Base-by-base conservation (phyloP, 805 yeast species). In the Candida anglica region DNA sequence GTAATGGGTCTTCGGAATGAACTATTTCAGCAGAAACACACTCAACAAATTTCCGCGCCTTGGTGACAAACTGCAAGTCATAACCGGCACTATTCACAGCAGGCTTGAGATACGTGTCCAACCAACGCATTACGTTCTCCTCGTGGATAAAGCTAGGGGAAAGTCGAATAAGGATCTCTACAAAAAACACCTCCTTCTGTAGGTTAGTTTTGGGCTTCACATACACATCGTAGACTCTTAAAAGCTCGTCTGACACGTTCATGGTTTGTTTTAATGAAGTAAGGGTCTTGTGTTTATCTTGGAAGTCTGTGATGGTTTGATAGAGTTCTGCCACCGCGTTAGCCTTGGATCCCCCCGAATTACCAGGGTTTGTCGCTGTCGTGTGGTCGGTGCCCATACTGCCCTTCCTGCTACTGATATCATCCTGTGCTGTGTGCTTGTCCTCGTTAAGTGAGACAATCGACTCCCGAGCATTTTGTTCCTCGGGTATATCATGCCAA, bases 51-150 rank as follows among this genome's bases (percentile, higher is more conserved):
- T 41, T 44, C 30, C 66, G 40, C 8, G 63, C 34, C 30, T 56
- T 55, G 8, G 42, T 44, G 8, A 66, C 66, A 38, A 72, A 58
- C 6, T 46, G 47, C n/a, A 63, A 44, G 35, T 63, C 67, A 33
- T 56, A 60, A 2, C 84, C 81, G 0, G 81, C 79, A 22, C 82
- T 74, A 44, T 79, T 80, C 3, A 78, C 57, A 0, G 82, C 78
- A 0, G 75, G 73, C 9, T 58, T 58, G 9, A 69, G 46, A 38
- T 75, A 69, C 22, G 69, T 60, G 19, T 60, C 55, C 30, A 75
- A 60, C 85, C 86, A 81, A 25, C 60, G 50, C 15, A 49, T 41
- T 7, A 73, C 49, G 24, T 60, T 66, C 8, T 56, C 52, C 8
- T 48, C 47, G n/a, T n/a, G n/a, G 5, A 44, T 39, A 4, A 67